Conservation (phyloP, 1,284 basidiomycete species). For the Ustilago hordei region DNA sequence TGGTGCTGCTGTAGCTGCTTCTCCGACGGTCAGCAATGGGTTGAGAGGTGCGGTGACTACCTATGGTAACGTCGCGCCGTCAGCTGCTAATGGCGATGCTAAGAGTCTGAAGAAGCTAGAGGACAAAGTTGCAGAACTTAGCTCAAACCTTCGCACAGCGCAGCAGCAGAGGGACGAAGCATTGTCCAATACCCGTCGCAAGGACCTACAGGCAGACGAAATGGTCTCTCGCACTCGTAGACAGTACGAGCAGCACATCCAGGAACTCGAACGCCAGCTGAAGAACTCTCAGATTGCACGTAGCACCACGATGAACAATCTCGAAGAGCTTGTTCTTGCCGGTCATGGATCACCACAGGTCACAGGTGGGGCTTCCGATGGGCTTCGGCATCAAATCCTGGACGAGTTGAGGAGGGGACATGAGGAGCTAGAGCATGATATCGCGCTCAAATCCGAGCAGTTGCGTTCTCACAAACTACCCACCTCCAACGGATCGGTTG, state of each 20-base stretch:
- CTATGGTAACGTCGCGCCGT: slow-evolving; percentile 45
- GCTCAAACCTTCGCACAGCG: slow-evolving; percentile 44
- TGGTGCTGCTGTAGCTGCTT: slow-evolving; percentile 20
- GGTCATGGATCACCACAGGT: slow-evolving; percentile 28
- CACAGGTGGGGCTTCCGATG: slow-evolving; percentile 69
- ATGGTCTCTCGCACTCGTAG: slow-evolving; percentile 78
- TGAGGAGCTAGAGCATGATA: slow-evolving; percentile 65
- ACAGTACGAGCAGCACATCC: slow-evolving; percentile 78
- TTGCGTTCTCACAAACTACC: slow-evolving; percentile 52
- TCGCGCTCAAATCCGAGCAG: slow-evolving; percentile 62
- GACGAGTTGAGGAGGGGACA: slow-evolving; percentile 75
- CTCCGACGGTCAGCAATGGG: slow-evolving; percentile 30
- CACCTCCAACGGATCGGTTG: neutral
- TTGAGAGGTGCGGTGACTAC: slow-evolving; percentile 31
- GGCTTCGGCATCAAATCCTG: slow-evolving; percentile 77
- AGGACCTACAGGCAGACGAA: slow-evolving; percentile 78
- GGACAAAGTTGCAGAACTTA: slow-evolving; percentile 73
- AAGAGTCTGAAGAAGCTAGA: slow-evolving; percentile 73
- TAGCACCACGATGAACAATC: slow-evolving; percentile 62
- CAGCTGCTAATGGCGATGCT: slow-evolving; percentile 17
- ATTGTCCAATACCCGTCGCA: slow-evolving; percentile 74
- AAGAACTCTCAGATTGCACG: slow-evolving; percentile 69
- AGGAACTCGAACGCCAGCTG: slow-evolving; percentile 77
- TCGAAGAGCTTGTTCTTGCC: slow-evolving; percentile 60
- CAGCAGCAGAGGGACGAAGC: slow-evolving; percentile 67